phyloP scores from a whole-genome alignment of 139 green algal species.

The Gonium pectorale region DNA sequence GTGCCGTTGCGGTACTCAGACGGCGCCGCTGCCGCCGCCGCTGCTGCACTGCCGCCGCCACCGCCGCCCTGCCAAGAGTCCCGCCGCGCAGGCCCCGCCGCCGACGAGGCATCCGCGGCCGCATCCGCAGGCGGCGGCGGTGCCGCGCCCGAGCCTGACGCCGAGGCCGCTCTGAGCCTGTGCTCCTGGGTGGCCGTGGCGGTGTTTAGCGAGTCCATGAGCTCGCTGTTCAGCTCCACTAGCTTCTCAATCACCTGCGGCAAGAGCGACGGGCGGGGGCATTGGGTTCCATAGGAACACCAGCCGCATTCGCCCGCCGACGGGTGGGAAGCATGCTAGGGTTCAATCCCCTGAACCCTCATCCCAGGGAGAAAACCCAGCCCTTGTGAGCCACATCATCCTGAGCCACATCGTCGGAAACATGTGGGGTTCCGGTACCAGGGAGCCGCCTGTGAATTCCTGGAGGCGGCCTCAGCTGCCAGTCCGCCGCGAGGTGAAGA shows the following conservation, averaged over 20 bases:
- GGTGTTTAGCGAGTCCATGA: conserved; percentile 45
- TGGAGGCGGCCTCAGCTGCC: too few relatives aligned
- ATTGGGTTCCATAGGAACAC: too few relatives aligned
- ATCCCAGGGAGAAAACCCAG: too few relatives aligned
- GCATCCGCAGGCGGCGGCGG: background rate
- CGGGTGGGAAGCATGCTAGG: background rate
- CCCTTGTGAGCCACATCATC: too few relatives aligned
- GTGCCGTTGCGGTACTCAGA: too few relatives aligned
- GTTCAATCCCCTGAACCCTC: too few relatives aligned
- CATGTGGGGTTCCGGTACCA: too few relatives aligned
- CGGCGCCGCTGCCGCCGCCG: background rate
- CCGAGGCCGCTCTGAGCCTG: background rate
- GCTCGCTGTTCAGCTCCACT: conserved; percentile 53
- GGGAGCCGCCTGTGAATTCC: too few relatives aligned
- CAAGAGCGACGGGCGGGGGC: too few relatives aligned
- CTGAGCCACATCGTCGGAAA: too few relatives aligned
- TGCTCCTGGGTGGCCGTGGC: background rate
- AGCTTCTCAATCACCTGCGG: conserved; percentile 50
- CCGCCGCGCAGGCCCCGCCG: background rate
- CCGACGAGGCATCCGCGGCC: background rate
- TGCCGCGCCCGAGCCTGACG: background rate
- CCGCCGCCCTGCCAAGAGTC: background rate
- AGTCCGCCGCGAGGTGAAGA: too few relatives aligned
- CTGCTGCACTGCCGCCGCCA: background rate
- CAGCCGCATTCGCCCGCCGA: background rate